phyloP scores from a whole-genome alignment of 352 stramenopile genomes.

The Nothophytophthora sp. region DNA sequence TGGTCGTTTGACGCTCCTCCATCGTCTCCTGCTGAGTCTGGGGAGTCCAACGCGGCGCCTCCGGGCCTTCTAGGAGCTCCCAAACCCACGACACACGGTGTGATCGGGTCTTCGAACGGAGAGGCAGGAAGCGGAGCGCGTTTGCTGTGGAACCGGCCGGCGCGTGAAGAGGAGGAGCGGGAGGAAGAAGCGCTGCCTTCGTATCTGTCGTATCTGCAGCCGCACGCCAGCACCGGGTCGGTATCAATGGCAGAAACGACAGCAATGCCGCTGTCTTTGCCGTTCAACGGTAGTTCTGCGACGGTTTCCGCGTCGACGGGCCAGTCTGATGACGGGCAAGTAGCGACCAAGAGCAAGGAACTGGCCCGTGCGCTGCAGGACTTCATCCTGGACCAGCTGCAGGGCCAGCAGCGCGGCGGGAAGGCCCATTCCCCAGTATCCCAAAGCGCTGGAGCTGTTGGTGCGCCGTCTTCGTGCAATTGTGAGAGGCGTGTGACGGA shows the following conservation, averaged over 20 bases:
- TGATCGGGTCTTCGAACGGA: conserved; percentile 40
- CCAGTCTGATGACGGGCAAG: conserved; percentile 1
- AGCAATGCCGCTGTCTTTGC: background rate
- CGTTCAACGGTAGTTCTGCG: background rate
- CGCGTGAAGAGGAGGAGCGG: conserved; percentile 65
- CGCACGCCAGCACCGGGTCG: conserved; percentile 10
- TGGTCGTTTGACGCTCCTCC: conserved; percentile 22
- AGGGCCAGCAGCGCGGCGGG: conserved; percentile 20
- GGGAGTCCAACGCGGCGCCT: conserved; percentile 6
- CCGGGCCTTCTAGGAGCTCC: background rate
- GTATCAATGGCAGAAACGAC: conserved; percentile 7
- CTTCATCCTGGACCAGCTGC: conserved; percentile 55
- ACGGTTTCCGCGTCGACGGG: background rate
- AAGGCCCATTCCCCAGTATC: background rate
- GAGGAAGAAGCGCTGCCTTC: conserved; percentile 73
- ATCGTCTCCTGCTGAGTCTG: conserved; percentile 2
- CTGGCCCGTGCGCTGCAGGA: conserved; percentile 55
- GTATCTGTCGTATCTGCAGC: conserved; percentile 74
- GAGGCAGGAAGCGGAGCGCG: conserved; percentile 24
- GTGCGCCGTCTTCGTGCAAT: conserved; percentile 17
- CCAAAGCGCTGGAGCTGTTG: background rate
- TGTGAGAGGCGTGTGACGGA: conserved; percentile 60
- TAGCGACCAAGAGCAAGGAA: conserved; percentile 50
- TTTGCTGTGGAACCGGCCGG: conserved; percentile 60
- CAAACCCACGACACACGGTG: conserved; percentile 26